Percentiles rank a stretch among this genome's conserved stretches.
Conservation (phyloP, 148 eudicot species). For the Tetragonia tetragonoides region DNA sequence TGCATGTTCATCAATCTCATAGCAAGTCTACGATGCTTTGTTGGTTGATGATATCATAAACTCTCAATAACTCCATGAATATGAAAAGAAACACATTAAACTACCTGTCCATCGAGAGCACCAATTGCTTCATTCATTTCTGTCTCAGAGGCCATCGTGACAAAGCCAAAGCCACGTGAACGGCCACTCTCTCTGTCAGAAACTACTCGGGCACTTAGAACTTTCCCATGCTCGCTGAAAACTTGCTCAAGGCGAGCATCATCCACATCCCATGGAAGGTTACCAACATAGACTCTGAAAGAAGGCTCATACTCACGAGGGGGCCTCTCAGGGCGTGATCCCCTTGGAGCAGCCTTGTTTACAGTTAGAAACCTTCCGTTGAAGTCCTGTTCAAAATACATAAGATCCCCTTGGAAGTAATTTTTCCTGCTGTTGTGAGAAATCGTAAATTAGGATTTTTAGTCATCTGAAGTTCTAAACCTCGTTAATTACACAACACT, state of each 20-base stretch:
- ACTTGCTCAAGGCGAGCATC: constrained; percentile 58
- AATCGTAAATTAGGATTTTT: not conserved
- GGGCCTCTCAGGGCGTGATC: constrained; percentile 67
- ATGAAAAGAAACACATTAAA: not conserved
- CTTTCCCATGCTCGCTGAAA: constrained; percentile 73
- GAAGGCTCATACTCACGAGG: constrained; percentile 51
- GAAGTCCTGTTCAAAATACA: constrained; percentile 48
- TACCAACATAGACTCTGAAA: constrained; percentile 74
- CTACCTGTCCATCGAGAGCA: constrained; percentile 82
- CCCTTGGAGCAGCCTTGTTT: constrained; percentile 93
- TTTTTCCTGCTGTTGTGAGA: not conserved
- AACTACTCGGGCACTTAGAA: constrained; percentile 62
- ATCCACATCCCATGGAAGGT: constrained; percentile 89
- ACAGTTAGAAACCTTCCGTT: constrained; percentile 71
- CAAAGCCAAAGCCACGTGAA: constrained; percentile 91
- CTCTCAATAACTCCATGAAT: not conserved
- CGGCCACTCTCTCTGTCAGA: constrained; percentile 76
- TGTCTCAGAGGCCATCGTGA: constrained; percentile 67
- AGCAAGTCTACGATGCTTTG: not conserved
- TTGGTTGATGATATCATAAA: not conserved
- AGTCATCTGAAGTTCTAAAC: not conserved
- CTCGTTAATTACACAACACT: not conserved
- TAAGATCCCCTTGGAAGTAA: not conserved
- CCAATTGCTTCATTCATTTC: constrained; percentile 75
- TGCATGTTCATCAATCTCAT: not conserved